Base-by-base conservation (phyloP, 2,329 filamentous ascomycete species). In the Lasiodiplodia gonubiensis region DNA sequence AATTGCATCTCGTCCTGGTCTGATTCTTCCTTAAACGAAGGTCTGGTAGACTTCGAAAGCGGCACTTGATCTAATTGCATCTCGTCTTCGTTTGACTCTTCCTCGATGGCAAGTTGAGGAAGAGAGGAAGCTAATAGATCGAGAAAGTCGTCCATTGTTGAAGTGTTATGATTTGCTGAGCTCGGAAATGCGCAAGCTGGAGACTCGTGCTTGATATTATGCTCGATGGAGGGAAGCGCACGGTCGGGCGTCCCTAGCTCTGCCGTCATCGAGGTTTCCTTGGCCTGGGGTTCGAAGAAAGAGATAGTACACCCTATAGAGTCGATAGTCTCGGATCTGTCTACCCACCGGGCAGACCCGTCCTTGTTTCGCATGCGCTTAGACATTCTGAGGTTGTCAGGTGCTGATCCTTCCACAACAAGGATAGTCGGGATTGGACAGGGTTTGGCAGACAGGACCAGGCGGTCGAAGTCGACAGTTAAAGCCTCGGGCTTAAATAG, bases 111-210 rank as follows among this genome's bases (percentile, higher is more conserved):
- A n/a, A 16, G 4, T 16, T 42, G 14, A 7, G 39, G 16, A 10
- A 33, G 10, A n/a, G 39, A 18, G 39, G 7, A 42, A 16, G 14
- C 16, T 18, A 42, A 7, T 2, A 42, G 7, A 2, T 42, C 39
- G 5, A 42, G 16, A 6, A 18, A 14, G 0, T n/a, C 14, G 7
- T 18, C 39, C 1, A 25, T 7, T 4, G n/a, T 2, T 25, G 12
- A 12, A 6, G 42, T 4, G n/a, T 25, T 3, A n/a, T 4, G n/a
- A n/a, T n/a, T 2, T 14, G 1, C 0, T 2, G 10, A 21, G 18
- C 2, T 12, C 7, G 16, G 11, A 8, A 8, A 8, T n/a, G 11
- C 10, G 18, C 4, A 1, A 5, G 3, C 2, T 2, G n/a, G 35
- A 18, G 18, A 10, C 21, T 59, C 54, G 4, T 42, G 14, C 46